A percentile compares a stretch with the other conserved stretches of the same genome.
phyloP scores from a whole-genome alignment of 139 green algal species.

The Coelastrella sp. region DNA sequence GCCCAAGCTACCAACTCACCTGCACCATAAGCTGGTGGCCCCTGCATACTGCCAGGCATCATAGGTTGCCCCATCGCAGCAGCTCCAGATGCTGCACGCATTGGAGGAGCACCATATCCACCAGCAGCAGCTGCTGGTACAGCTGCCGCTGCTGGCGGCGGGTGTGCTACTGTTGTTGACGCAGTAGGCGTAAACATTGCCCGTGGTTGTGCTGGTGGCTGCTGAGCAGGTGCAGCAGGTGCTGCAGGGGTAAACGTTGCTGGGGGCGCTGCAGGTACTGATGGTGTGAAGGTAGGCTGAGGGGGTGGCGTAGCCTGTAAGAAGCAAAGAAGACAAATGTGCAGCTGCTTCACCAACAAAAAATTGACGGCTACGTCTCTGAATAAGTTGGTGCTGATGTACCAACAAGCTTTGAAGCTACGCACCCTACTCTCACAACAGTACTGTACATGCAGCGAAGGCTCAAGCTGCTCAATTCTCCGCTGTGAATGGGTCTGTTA shows the following conservation, averaged over 20 bases:
- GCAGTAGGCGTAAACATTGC: conserved; percentile 54
- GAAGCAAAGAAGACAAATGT: too few species aligned
- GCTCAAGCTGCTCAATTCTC: too few species aligned
- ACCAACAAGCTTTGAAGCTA: too few species aligned
- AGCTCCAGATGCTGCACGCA: not conserved
- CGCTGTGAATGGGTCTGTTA: too few species aligned
- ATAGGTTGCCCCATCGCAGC: not conserved
- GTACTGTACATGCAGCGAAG: too few species aligned
- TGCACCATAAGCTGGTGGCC: not conserved
- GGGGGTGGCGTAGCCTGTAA: conserved; percentile 8
- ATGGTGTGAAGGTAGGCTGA: conserved; percentile 26
- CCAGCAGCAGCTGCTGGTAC: conserved; percentile 15
- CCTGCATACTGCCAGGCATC: conserved; percentile 1
- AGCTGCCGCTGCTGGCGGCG: conserved; percentile 27
- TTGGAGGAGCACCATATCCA: conserved; percentile 37
- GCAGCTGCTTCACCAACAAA: too few species aligned
- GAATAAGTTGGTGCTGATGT: too few species aligned
- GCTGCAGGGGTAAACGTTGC: conserved; percentile 22
- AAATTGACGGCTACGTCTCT: too few species aligned
- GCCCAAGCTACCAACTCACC: not conserved
- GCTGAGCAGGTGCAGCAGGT: conserved; percentile 20
- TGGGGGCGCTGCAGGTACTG: not conserved
- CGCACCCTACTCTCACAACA: too few species aligned
- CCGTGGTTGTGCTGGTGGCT: conserved; percentile 16
- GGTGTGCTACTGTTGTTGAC: conserved; percentile 39